phyloP scores from a whole-genome alignment of 2,329 filamentous ascomycete species.

The Albifimbria verrucaria region DNA sequence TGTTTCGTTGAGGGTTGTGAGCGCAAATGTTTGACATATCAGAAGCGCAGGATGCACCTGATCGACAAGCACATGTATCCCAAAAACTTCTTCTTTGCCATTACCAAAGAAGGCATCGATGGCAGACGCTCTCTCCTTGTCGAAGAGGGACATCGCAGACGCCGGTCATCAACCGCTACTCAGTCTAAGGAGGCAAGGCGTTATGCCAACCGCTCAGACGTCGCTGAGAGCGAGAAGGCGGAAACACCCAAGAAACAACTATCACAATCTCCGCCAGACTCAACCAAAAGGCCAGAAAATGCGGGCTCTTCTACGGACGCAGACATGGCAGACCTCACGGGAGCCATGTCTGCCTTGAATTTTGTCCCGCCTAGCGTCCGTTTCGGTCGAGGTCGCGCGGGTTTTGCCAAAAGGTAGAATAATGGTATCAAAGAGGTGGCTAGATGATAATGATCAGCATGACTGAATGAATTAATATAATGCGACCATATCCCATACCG shows the following conservation, averaged over 20 bases:
- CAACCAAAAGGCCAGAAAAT: background rate
- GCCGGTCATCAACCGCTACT: slow-evolving; percentile 42
- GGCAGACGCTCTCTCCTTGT: slow-evolving; percentile 74
- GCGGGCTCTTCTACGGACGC: slow-evolving; percentile 31
- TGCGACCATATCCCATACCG: background rate
- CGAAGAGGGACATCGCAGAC: slow-evolving; percentile 47
- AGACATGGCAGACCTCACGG: slow-evolving; percentile 60
- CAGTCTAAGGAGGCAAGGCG: slow-evolving; percentile 29
- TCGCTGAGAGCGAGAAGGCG: slow-evolving; percentile 3
- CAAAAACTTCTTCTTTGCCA: slow-evolving; percentile 79
- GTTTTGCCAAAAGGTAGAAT: slow-evolving; percentile 46
- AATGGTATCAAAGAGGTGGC: background rate
- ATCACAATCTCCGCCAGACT: slow-evolving; percentile 8
- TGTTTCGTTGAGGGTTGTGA: slow-evolving; percentile 92
- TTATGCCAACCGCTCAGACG: slow-evolving; percentile 28
- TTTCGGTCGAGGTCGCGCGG: slow-evolving; percentile 58
- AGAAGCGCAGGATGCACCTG: slow-evolving; percentile 82
- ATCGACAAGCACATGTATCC: slow-evolving; percentile 95
- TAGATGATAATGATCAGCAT: slow-evolving; percentile 25
- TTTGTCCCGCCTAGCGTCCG: slow-evolving; percentile 67
- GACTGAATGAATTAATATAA: slow-evolving; percentile 18
- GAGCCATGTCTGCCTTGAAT: slow-evolving; percentile 67
- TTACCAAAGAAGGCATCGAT: slow-evolving; percentile 89
- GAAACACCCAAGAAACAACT: background rate
- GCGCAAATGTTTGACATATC: slow-evolving; percentile 74